phyloP scores from a whole-genome alignment of 495 filamentous ascomycete species.

The Clavariopsis aquatica region DNA sequence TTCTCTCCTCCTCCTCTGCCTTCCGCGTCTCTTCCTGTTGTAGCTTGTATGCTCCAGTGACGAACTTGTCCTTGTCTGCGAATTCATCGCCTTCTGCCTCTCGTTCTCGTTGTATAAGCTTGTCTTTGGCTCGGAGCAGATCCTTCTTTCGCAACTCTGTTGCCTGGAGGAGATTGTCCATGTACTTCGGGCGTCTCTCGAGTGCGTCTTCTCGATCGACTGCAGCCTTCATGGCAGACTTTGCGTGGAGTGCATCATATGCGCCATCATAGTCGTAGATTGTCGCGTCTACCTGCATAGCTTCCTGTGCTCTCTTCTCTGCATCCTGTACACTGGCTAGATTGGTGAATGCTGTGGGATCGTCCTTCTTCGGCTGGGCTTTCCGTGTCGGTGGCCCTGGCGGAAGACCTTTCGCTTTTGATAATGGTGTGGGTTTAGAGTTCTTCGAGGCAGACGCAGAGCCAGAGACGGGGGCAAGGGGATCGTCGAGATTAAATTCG shows the following conservation, averaged over 20 bases:
- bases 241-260: slow-evolving; percentile 59
- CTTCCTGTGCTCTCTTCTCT: slow-evolving; percentile 49
- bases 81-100: slow-evolving; percentile 94
- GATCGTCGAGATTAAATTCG: slow-evolving; percentile 41
- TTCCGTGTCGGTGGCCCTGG: slow-evolving; percentile 34
- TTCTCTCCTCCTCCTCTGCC: slow-evolving; percentile 78
- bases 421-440: slow-evolving; percentile 25
- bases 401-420: slow-evolving; percentile 25
- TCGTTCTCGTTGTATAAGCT: slow-evolving; percentile 79
- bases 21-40: slow-evolving; percentile 83
- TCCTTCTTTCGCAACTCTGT: slow-evolving; percentile 89
- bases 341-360: slow-evolving; percentile 58
- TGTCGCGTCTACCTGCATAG: slow-evolving; percentile 61
- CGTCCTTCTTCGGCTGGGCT: slow-evolving; percentile 43
- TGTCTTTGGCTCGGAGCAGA: slow-evolving; percentile 82
- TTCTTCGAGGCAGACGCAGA: slow-evolving; percentile 12
- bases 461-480: slow-evolving; percentile 5
- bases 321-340: slow-evolving; percentile 40
- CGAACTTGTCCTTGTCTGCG: slow-evolving; percentile 93
- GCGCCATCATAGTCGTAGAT: slow-evolving; percentile 78
- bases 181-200: slow-evolving; percentile 75
- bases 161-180: slow-evolving; percentile 73
- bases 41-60: slow-evolving; percentile 90
- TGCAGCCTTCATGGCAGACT: slow-evolving; percentile 39
- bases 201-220: slow-evolving; percentile 45